phyloP scores from a whole-genome alignment of 257 asterid genomes.

The Lycium ferocissimum region DNA sequence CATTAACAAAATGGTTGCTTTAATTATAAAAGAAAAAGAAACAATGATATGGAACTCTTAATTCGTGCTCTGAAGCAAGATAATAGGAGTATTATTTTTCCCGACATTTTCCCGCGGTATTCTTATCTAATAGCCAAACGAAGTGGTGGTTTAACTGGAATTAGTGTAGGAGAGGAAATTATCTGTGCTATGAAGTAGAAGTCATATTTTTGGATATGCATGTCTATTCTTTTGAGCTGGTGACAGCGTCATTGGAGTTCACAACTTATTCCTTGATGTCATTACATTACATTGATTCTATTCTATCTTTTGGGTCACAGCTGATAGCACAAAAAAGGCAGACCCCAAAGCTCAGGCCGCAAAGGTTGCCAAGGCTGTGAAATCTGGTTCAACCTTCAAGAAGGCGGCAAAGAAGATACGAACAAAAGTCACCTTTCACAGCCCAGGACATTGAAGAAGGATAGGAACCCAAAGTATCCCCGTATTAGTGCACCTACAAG shows the following conservation, averaged over 20 bases:
- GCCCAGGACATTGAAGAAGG: slow-evolving; percentile 41
- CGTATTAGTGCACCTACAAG: slow-evolving; percentile 41
- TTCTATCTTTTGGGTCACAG: slow-evolving; percentile 13
- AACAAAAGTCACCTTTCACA: slow-evolving; percentile 42
- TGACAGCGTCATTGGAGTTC: neutral
- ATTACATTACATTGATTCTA: neutral
- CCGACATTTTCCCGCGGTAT: neutral
- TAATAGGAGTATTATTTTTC: neutral
- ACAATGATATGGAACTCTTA: neutral
- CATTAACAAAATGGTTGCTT: neutral
- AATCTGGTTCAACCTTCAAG: slow-evolving; percentile 36
- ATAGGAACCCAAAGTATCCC: slow-evolving; percentile 43
- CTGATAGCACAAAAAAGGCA: slow-evolving; percentile 36
- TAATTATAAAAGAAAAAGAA: neutral
- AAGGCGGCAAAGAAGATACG: slow-evolving; percentile 37
- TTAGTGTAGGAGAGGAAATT: neutral
- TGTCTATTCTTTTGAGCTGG: neutral
- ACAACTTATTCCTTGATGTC: neutral
- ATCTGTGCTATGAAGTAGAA: neutral
- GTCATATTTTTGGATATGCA: too few species aligned
- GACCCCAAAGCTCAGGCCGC: slow-evolving; percentile 41
- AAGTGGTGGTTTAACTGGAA: neutral
- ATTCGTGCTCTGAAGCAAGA: neutral
- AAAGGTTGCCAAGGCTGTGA: slow-evolving; percentile 41
- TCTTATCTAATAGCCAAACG: neutral